Percentiles rank a stretch among this genome's conserved stretches.
phyloP scores from a whole-genome alignment of 2,329 filamentous ascomycete genomes.

The Alternaria metachromatica region DNA sequence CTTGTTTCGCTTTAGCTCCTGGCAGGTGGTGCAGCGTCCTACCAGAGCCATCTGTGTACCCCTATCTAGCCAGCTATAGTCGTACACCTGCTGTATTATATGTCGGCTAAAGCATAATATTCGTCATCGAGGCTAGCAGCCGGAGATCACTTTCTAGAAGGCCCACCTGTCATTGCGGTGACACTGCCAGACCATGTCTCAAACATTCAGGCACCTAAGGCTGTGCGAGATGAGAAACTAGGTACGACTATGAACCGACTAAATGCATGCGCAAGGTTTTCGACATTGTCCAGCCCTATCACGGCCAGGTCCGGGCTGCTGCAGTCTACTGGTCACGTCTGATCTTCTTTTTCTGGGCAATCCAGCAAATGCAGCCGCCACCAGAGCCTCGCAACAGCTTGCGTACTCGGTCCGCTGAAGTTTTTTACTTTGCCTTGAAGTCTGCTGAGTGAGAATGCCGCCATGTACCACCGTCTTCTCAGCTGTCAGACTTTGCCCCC shows the following conservation, averaged over 20 bases:
- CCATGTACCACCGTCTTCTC: constrained; percentile 18
- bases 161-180: constrained; percentile 11
- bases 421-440: constrained; percentile 14
- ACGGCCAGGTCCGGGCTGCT: constrained; percentile 23
- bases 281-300: constrained; percentile 27
- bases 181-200: constrained; percentile 3
- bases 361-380: constrained; percentile 30
- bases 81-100: constrained; percentile 22
- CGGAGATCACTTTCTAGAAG: constrained; percentile 19
- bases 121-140: constrained; percentile 36
- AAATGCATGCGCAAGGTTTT: constrained; percentile 18
- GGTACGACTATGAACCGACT: constrained; percentile 9
- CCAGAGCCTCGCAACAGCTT: constrained; percentile 2
- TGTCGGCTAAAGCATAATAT: constrained; percentile 26
- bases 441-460: constrained; percentile 28
- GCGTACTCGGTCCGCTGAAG: constrained; percentile 16
- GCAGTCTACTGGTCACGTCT: constrained; percentile 31
- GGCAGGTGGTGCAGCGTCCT: constrained; percentile 18
- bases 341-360: constrained; percentile 29
- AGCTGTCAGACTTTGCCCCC: constrained; percentile 24
- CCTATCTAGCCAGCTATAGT: constrained; percentile 23
- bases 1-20: constrained; percentile 19
- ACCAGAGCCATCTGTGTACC: constrained; percentile 17
- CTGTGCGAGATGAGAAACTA: constrained; percentile 6
- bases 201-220: constrained; percentile 9